phyloP scores from a whole-genome alignment of 148 eudicot species.

The Amaranthus palmeri region DNA sequence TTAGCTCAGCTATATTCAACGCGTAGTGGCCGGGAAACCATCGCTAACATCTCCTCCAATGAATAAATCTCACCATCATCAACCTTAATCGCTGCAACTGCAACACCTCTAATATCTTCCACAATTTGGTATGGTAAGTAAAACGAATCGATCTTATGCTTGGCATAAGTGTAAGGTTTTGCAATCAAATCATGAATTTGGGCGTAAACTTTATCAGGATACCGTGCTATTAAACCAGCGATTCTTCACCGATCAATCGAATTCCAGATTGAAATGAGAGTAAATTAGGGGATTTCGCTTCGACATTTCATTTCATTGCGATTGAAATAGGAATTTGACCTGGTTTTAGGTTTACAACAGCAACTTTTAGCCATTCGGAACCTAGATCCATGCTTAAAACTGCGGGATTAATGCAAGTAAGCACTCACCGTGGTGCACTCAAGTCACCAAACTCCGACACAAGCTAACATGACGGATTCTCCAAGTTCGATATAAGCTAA shows the following conservation, averaged over 20 bases:
- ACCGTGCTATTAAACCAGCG: slow-evolving; percentile 62
- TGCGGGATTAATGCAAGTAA: slow-evolving; percentile 28
- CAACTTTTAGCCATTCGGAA: too few relatives aligned
- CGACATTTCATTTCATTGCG: slow-evolving; percentile 93
- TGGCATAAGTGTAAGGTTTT: slow-evolving; percentile 40
- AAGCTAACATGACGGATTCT: too few relatives aligned
- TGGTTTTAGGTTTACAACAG: too few relatives aligned
- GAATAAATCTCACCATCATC: slow-evolving; percentile 63
- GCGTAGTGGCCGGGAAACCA: slow-evolving; percentile 62
- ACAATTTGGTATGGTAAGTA: slow-evolving; percentile 59
- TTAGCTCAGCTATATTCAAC: slow-evolving; percentile 66
- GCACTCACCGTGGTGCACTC: not conserved
- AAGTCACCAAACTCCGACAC: too few relatives aligned
- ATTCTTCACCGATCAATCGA: slow-evolving; percentile 86
- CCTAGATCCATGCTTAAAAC: too few relatives aligned
- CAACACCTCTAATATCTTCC: slow-evolving; percentile 45
- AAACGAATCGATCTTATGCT: slow-evolving; percentile 27
- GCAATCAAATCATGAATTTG: slow-evolving; percentile 62
- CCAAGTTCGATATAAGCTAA: too few relatives aligned
- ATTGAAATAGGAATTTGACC: slow-evolving; percentile 68
- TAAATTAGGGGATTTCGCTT: slow-evolving; percentile 81
- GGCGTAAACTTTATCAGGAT: slow-evolving; percentile 78
- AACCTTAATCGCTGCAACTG: slow-evolving; percentile 51
- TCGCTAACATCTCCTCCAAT: slow-evolving; percentile 83
- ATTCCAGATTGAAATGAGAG: slow-evolving; percentile 60